Evolutionary conservation across 352 stramenopile genomes (phyloP).

Genomic region (Hyaloperonospora brassicae): DNA sequence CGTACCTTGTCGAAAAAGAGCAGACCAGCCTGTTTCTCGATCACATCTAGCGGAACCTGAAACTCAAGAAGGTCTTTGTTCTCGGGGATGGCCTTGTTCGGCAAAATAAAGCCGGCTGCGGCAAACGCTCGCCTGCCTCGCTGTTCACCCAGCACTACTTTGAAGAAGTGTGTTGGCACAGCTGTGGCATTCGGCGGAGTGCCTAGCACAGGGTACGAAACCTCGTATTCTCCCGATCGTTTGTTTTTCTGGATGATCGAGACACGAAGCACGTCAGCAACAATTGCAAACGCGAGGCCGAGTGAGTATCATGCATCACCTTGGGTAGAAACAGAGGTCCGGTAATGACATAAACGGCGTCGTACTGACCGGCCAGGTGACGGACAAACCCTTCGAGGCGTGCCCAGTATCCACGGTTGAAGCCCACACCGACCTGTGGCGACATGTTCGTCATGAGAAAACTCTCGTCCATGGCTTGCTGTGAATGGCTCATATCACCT

Average conservation of each 20-base stretch:
- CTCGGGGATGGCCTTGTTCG: conserved; percentile 80
- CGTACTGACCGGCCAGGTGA: conserved; percentile 67
- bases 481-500: conserved; percentile 83
- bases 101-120: conserved; percentile 90
- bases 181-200: conserved; percentile 77
- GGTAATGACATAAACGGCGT: conserved; percentile 86
- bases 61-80: conserved; percentile 81
- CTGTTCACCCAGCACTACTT: conserved; percentile 81
- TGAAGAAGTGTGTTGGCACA: conserved; percentile 96
- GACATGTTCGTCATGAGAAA: conserved; percentile 95
- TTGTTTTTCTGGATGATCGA: conserved; percentile 45
- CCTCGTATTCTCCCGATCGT: conserved; percentile 50
- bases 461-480: conserved; percentile 87
- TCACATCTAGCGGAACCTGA: conserved; percentile 82
- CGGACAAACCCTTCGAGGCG: conserved; percentile 82
- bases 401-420: conserved; percentile 87
- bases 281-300: too few species aligned
- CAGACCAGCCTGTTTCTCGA: conserved; percentile 89
- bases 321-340: conserved; percentile 90
- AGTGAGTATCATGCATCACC: conserved; percentile 17
- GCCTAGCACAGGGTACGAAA: conserved; percentile 78
- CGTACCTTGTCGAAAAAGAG: conserved; percentile 89
- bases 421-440: conserved; percentile 83
- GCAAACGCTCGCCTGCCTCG: conserved; percentile 49
- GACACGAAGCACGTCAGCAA: neutral